These are phyloP conservation scores for Phytopythium kandeliae DNA, from an alignment of 352 stramenopile genomes.

Conservation along the genomic window DNA sequence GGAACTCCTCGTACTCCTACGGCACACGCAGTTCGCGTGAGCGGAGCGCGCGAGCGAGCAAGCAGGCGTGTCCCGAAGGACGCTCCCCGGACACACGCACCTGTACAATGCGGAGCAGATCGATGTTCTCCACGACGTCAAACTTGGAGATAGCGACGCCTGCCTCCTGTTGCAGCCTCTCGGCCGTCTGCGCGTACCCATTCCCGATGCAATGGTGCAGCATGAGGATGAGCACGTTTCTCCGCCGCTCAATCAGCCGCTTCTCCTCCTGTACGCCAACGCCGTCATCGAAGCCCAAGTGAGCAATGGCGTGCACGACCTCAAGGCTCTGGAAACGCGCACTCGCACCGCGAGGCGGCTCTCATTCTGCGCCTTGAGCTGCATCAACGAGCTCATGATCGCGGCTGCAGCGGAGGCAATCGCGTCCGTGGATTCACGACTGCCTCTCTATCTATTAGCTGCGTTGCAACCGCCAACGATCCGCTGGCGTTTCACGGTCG, in stretches of 20 bases:
- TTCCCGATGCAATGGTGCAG: conserved; percentile 84
- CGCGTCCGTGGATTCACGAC: too few species aligned
- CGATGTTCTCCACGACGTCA: conserved; percentile 91
- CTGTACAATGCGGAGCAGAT: conserved; percentile 82
- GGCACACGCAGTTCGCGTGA: conserved; percentile 1
- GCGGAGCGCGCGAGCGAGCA: too few species aligned
- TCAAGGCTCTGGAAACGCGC: too few species aligned
- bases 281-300: not conserved
- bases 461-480: too few species aligned
- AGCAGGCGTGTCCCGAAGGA: too few species aligned
- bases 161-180: conserved; percentile 84
- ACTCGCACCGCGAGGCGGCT: conserved; percentile 51
- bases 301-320: too few species aligned
- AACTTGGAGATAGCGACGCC: conserved; percentile 85
- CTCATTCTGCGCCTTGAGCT: conserved; percentile 81
- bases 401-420: too few species aligned
- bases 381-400: conserved; percentile 76
- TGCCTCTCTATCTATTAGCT: too few species aligned
- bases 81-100: too few species aligned
- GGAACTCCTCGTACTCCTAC: conserved; percentile 91
- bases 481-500: too few species aligned
- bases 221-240: conserved; percentile 84
- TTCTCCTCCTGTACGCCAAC: conserved; percentile 67
- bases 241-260: conserved; percentile 73
- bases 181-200: conserved; percentile 79